Evolutionary conservation across 163 green algal genomes (phyloP), one percentile per base, ranked within the genome.

Genomic region (Picocystis sp.): DNA sequence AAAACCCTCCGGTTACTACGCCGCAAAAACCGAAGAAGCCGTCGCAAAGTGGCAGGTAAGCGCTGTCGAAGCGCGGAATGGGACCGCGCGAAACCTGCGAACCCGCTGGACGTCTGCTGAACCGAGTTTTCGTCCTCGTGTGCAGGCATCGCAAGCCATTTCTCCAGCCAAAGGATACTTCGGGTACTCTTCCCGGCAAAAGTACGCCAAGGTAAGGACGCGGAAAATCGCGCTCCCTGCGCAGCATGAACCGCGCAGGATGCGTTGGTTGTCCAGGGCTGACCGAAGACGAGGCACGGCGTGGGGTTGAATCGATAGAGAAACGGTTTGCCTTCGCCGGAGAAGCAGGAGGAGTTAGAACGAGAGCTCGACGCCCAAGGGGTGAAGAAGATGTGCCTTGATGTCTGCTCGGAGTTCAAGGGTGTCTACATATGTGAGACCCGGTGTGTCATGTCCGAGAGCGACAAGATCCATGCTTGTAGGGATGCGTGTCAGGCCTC

Each of bases 361-460:
- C 17, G n/a, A 38, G 35, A 23, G 34, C 13, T 59, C 12, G 13
- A 56, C 34, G n/a, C 22, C 5, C 13, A 47, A 19, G 33, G 51
- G 3, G 51, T 17, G n/a, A 57, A 56, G 33, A 59, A 59, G 13
- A 58, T 46, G 43, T 69, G 61, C 61, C 55, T 69, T 17, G 61
- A 69, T 47, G 61, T 65, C n/a, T 69, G 61, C 55, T 38, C 47
- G 8, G 56, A 69, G 55, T 64, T 64, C 49, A 17, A 12, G 1
- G 54, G 35, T 3, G 48, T 50, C 19, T 22, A 63, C 25, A 25
- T 52, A 14, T 68, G 55, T 45, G 45, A 63, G 19, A 63, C 61
- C 3, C 22, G 48, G 48, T 68, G 55, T 43, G 54, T 62, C 17
- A 24, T 41, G 13, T 25, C 43, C 29, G 48, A 56, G 38, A 44